These are phyloP conservation scores for Mycena floridula DNA, from an alignment of 768 basidiomycete genomes.

Conservation along the genomic window DNA sequence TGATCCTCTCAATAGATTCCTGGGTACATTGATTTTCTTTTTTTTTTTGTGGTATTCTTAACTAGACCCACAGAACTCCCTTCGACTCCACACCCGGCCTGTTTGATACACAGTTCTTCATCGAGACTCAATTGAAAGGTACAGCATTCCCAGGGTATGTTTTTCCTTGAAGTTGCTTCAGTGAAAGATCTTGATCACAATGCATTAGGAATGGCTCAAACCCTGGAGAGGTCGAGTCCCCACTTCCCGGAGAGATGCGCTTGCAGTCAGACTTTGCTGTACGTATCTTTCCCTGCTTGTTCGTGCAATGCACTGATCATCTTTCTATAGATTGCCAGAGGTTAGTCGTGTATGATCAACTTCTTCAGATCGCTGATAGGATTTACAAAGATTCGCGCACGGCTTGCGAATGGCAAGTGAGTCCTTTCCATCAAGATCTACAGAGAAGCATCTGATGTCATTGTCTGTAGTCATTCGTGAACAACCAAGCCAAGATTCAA, in stretches of 20 bases:
- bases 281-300: too few species aligned
- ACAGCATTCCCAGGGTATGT: slow-evolving; percentile 32
- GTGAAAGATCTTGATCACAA: not conserved
- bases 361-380: not conserved
- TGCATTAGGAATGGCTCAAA: slow-evolving; percentile 2
- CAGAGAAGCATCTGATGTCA: too few species aligned
- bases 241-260: slow-evolving; percentile 12
- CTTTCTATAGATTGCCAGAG: not conserved
- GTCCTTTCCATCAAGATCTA: slow-evolving; percentile 6
- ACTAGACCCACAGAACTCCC: slow-evolving; percentile 19
- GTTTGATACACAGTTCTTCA: slow-evolving; percentile 40
- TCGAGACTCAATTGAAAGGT: slow-evolving; percentile 39
- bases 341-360: not conserved
- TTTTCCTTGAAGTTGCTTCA: not conserved
- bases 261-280: slow-evolving; percentile 11
- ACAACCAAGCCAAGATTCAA: slow-evolving; percentile 28
- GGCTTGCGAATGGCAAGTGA: slow-evolving; percentile 41
- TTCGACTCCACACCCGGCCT: slow-evolving; percentile 39
- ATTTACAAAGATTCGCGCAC: slow-evolving; percentile 30
- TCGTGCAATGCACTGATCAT: too few species aligned
- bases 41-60: not conserved
- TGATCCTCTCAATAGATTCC: too few species aligned
- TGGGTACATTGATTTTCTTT: too few species aligned
- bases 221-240: slow-evolving; percentile 11
- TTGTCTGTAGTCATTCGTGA: not conserved